phyloP scores from a whole-genome alignment of 768 basidiomycete species.

The Cyclocybe aegerita region DNA sequence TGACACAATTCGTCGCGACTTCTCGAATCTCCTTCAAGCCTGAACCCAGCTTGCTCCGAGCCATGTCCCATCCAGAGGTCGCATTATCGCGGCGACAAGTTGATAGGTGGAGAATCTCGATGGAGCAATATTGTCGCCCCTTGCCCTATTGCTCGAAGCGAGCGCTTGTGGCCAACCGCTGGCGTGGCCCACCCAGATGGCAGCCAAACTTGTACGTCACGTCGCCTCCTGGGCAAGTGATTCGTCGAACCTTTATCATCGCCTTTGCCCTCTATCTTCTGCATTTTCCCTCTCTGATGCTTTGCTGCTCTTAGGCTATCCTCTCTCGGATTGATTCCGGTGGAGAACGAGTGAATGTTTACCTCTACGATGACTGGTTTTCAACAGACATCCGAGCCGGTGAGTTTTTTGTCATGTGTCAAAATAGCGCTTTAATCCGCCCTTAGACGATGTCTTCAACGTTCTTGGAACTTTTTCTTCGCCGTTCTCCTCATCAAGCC shows the following conservation, averaged over 20 bases:
- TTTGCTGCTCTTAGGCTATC: conserved; percentile 49
- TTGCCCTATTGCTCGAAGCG: too few relatives aligned
- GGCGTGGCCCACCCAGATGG: too few relatives aligned
- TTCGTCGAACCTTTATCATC: neutral
- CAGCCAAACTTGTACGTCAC: too few relatives aligned
- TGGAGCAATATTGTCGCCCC: too few relatives aligned
- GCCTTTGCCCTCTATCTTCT: neutral
- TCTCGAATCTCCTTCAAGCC: too few relatives aligned
- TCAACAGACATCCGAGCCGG: conserved; percentile 60
- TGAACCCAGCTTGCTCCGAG: too few relatives aligned
- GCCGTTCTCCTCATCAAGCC: conserved; percentile 32
- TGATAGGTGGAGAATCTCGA: too few relatives aligned
- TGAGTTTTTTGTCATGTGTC: conserved; percentile 24
- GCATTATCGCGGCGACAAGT: too few relatives aligned
- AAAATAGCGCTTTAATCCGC: neutral
- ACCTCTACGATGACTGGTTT: conserved; percentile 79
- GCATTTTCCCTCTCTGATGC: neutral
- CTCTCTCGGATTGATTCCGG: conserved; percentile 31
- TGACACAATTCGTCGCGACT: too few relatives aligned
- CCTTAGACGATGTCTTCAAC: conserved; percentile 77
- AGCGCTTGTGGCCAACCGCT: too few relatives aligned
- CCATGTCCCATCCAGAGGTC: too few relatives aligned
- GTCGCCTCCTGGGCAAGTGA: neutral
- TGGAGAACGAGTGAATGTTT: conserved; percentile 45
- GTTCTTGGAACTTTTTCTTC: conserved; percentile 53